Base-by-base conservation (phyloP, 2,329 filamentous ascomycete species). In the Shiraia bambusicola region DNA sequence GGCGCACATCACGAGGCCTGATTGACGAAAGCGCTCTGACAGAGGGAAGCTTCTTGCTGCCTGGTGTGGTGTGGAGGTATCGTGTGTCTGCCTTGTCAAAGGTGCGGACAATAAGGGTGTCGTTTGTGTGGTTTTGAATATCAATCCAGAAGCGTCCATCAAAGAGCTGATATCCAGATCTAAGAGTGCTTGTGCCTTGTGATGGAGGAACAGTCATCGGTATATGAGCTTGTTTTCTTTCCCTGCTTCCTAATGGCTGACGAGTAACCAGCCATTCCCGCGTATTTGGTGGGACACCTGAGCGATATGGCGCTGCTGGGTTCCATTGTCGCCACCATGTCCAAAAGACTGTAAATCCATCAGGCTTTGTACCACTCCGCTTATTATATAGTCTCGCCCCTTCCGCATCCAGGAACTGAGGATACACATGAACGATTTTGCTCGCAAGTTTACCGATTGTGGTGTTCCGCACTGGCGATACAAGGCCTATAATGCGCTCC, bases 131-230 rank as follows among this genome's bases (percentile, higher is more conserved):
- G 13, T 75, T 67, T 19, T 60, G 54, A 9, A 81, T 40, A 2
- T 69, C 71, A 34, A 82, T 67, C 80, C 80, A 83, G 59, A 70
- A 81, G 14, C 80, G 70, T 33, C 73, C 70, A 52, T 82, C 79
- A 69, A 77, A 82, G 12, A 83, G 68, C 4, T 66, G 63, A 61
- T 68, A 76, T n/a, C n/a, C n/a, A n/a, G n/a, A n/a, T n/a, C n/a
- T n/a, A n/a, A n/a, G n/a, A n/a, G n/a, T n/a, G n/a, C n/a, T n/a
- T n/a, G n/a, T n/a, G n/a, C n/a, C 19, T 22, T 31, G 34, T 24
- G 35, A 37, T 3, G 56, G 53, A 1, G 50, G 49, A 10, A 58
- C 54, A 4, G 32, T n/a, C 3, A 46, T 29, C 3, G 42, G 13
- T 6, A 37, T 28, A 6, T 17, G 9, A 17, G 28, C 2, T 2